Conservation (phyloP, 148 eudicot species). For the Fagopyrum tataricum region DNA sequence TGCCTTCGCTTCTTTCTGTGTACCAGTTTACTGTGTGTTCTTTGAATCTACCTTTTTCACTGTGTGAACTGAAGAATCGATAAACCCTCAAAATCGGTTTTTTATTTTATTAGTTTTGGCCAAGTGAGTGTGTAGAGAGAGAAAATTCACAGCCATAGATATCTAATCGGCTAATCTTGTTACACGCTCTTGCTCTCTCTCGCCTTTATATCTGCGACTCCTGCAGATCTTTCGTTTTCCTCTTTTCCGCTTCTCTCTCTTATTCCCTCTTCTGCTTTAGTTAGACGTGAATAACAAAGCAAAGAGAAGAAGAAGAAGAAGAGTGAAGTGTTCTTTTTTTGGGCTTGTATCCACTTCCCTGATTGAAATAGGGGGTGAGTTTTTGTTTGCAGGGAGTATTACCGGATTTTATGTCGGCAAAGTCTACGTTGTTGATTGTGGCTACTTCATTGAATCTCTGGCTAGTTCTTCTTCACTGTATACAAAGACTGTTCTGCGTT, state of each 20-base stretch:
- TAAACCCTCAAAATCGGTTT: constrained; percentile 7
- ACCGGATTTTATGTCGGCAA: constrained; percentile 17
- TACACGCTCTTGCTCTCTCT: background rate
- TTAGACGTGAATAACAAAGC: background rate
- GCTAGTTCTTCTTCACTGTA: constrained; percentile 3
- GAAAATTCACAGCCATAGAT: constrained; percentile 13
- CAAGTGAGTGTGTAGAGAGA: background rate
- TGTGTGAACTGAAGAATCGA: constrained; percentile 9
- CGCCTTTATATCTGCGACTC: background rate
- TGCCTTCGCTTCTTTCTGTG: background rate
- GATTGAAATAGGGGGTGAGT: background rate
- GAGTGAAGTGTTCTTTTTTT: background rate
- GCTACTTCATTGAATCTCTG: constrained; percentile 8
- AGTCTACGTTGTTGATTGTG: background rate
- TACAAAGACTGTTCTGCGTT: background rate
- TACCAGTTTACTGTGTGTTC: background rate
- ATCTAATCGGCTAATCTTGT: constrained; percentile 16
- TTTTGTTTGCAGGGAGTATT: constrained; percentile 5
- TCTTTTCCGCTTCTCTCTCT: constrained; percentile 12
- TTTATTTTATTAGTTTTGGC: background rate
- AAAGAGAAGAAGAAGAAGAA: background rate
- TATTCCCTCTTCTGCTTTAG: background rate
- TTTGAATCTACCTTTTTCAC: constrained; percentile 6
- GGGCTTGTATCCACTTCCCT: background rate
- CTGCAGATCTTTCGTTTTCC: background rate